Conservation (phyloP, 345 rosid species). For the Brassica carinata region DNA sequence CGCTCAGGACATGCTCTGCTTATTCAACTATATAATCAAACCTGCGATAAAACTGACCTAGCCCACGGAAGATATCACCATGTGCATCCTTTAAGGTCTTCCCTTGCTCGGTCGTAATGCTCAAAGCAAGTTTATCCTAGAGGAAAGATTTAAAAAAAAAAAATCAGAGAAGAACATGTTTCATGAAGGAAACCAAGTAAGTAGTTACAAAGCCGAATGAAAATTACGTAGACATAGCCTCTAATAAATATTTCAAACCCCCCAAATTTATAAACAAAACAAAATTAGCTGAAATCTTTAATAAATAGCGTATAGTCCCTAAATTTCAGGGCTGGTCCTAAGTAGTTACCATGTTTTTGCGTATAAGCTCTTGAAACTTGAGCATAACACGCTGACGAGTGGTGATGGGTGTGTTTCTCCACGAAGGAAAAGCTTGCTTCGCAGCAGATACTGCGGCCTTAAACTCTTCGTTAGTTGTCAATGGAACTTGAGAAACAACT, state of each 20-base stretch:
- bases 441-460: constrained; percentile 92
- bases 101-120: constrained; percentile 91
- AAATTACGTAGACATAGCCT: too few species aligned
- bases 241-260: too few species aligned
- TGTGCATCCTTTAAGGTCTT: constrained; percentile 97
- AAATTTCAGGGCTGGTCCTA: too few species aligned
- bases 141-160: neutral
- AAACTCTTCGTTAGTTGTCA: constrained; percentile 88
- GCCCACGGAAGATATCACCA: constrained; percentile 97
- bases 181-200: neutral
- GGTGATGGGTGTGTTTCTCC: constrained; percentile 89
- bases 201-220: constrained; percentile 38
- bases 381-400: constrained; percentile 90
- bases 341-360: constrained; percentile 60
- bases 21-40: constrained; percentile 4
- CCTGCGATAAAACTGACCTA: constrained; percentile 53
- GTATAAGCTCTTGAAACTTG: constrained; percentile 91
- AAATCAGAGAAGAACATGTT: constrained; percentile 3
- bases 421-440: constrained; percentile 74
- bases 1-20: neutral
- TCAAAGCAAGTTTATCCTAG: constrained; percentile 90
- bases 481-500: constrained; percentile 81
- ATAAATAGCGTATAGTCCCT: too few species aligned
- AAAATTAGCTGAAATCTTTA: too few species aligned
- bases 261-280: too few species aligned